A percentile compares a stretch with the other conserved stretches of the same genome.
Conservation (phyloP, 441 rosid species). For the Gossypium aridum region DNA sequence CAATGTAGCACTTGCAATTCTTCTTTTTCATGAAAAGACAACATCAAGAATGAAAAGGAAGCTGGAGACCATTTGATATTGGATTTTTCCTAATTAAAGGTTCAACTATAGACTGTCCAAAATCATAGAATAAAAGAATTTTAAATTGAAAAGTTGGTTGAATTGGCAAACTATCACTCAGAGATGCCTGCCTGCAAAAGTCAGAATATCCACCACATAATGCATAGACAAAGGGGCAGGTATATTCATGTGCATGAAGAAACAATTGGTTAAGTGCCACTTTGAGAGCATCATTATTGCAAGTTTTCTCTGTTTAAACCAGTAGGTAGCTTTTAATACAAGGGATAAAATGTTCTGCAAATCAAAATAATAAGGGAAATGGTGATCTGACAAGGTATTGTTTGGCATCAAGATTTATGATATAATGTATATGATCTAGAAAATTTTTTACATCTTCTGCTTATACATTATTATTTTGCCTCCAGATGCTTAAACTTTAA, state of each 20-base stretch:
- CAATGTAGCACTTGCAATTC: not conserved
- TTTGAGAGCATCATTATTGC: not conserved
- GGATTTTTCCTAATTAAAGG: not conserved
- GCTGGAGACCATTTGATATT: not conserved
- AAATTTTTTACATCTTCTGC: not conserved
- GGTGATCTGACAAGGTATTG: not conserved
- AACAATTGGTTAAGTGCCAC: not conserved
- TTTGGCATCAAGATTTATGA: not conserved
- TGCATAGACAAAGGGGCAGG: not conserved
- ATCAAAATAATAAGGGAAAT: not conserved
- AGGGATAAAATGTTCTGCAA: not conserved
- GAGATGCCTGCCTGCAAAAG: not conserved
- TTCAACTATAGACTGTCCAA: not conserved
- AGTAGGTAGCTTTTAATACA: not conserved
- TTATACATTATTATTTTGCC: not conserved
- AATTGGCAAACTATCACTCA: not conserved
- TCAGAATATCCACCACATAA: not conserved
- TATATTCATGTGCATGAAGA: not conserved
- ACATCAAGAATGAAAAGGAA: constrained; percentile 1
- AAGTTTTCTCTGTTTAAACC: not conserved
- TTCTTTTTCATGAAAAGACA: constrained; percentile 1
- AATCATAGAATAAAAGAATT: not conserved
- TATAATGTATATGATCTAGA: not conserved
- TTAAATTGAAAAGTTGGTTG: not conserved
- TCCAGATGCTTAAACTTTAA: not conserved